phyloP scores from a whole-genome alignment of 305 asterid species.

The Rubia balearica region DNA sequence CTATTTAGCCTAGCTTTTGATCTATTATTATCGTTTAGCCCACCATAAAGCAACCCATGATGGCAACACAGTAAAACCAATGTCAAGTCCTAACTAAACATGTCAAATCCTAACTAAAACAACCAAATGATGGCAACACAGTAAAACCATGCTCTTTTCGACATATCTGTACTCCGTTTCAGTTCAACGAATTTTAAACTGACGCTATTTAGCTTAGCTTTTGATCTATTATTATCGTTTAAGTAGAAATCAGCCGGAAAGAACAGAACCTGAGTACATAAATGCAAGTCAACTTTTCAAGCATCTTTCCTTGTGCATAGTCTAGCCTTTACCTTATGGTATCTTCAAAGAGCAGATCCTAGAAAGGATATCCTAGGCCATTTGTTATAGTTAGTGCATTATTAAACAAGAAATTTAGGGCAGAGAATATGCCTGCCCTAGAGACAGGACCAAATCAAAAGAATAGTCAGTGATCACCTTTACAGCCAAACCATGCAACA shows the following conservation, averaged over 20 bases:
- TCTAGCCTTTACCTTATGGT: not conserved
- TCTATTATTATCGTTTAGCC: too few relatives aligned
- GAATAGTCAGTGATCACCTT: slow-evolving; percentile 11
- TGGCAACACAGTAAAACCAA: too few relatives aligned
- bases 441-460: slow-evolving; percentile 12
- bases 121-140: not conserved
- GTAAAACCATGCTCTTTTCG: too few relatives aligned
- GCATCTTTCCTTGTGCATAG: not conserved
- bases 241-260: too few relatives aligned
- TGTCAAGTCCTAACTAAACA: not conserved
- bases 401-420: not conserved
- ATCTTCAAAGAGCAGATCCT: not conserved
- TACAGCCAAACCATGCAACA: slow-evolving; percentile 20
- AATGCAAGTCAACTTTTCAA: not conserved
- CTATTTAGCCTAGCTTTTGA: too few relatives aligned
- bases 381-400: not conserved
- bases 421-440: not conserved
- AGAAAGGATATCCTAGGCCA: not conserved
- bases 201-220: too few relatives aligned
- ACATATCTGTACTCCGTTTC: too few relatives aligned
- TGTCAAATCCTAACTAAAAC: not conserved
- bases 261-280: not conserved
- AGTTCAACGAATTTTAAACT: too few relatives aligned
- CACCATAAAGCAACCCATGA: not conserved
- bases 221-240: too few relatives aligned